Conservation (phyloP, 495 filamentous ascomycete genomes). For the Hyaloscypha bicolor region DNA sequence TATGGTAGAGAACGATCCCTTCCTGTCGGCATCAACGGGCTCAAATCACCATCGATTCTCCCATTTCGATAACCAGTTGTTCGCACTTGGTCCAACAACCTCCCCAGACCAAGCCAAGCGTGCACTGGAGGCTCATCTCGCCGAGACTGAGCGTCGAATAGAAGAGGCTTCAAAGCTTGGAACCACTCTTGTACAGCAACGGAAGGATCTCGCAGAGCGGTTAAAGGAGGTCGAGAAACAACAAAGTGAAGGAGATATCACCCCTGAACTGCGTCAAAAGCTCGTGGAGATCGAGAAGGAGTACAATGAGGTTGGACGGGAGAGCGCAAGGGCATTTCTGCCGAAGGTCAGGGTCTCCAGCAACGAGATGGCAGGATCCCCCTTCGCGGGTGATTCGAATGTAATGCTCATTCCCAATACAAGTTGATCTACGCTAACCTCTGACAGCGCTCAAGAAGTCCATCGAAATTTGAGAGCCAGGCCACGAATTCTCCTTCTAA, state of each 20-base stretch:
- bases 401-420: constrained; percentile 18
- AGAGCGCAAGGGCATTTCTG: constrained; percentile 86
- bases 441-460: constrained; percentile 65
- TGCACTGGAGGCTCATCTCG: constrained; percentile 86
- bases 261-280: constrained; percentile 79
- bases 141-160: constrained; percentile 86
- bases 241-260: constrained; percentile 78
- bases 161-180: constrained; percentile 90
- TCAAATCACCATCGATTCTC: constrained; percentile 71
- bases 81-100: constrained; percentile 71
- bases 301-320: constrained; percentile 91
- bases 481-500: constrained; percentile 90
- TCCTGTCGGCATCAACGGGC: constrained; percentile 43
- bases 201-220: constrained; percentile 75
- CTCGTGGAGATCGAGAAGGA: constrained; percentile 88
- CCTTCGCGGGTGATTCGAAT: constrained; percentile 59
- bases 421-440: constrained; percentile 19
- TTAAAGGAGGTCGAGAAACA: constrained; percentile 83
- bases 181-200: constrained; percentile 81
- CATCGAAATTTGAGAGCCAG: constrained; percentile 81
- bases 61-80: constrained; percentile 75
- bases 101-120: constrained; percentile 87
- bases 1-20: constrained; percentile 44
- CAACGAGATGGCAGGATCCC: constrained; percentile 62
- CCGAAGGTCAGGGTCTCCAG: constrained; percentile 78